Evolutionary conservation across 345 rosid species (phyloP), one percentile per base, ranked within the genome.

Genomic region (Corchorus olitorius): DNA sequence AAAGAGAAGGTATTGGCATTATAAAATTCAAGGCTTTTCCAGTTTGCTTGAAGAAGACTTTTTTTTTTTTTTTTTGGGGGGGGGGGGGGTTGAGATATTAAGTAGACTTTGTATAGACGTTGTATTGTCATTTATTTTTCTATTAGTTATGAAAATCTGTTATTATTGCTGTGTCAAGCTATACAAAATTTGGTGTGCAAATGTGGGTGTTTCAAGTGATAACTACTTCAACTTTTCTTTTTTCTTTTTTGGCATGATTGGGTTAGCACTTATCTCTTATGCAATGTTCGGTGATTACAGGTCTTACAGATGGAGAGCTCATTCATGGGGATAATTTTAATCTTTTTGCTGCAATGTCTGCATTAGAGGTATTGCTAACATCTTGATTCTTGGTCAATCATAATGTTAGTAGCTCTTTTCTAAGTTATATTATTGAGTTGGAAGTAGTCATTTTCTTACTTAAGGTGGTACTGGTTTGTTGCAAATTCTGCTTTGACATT

Each of bases 271-370:
- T 48, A 67, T 16, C 27, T 63, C 35, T 65, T 13, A 3, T 7
- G 54, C 19, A 20, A 14, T 66, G 46, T 43, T 76, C 55, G 64
- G 73, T 70, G 61, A 70, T 55, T 14, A 39, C 66, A 76, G 78
- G 63, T 66, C 78, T 76, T 56, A 27, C 66, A 68, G 73, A 76
- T 67, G 78, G 78, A 58, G 78, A 76, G 63, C 78, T 76, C 49
- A 67, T 76, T 76, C 73, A 76, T 45, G 78, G 65, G 72, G 65
- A 55, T 58, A 94, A 94, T 82, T 94, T 94, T 77, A 92, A 95
- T 89, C 98, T 95, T 79, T 93, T 84, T 77, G 99, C 99, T 46
- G 99, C 99, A 27, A 95, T 92, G 99, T 92, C 99, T 82, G 99
- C 99, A 33, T 82, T 95, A 65, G 99, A 95, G 99, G 99, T 95